Evolutionary conservation across 2,329 filamentous ascomycete genomes (phyloP).

Genomic region (Colletotrichum sp.): DNA sequence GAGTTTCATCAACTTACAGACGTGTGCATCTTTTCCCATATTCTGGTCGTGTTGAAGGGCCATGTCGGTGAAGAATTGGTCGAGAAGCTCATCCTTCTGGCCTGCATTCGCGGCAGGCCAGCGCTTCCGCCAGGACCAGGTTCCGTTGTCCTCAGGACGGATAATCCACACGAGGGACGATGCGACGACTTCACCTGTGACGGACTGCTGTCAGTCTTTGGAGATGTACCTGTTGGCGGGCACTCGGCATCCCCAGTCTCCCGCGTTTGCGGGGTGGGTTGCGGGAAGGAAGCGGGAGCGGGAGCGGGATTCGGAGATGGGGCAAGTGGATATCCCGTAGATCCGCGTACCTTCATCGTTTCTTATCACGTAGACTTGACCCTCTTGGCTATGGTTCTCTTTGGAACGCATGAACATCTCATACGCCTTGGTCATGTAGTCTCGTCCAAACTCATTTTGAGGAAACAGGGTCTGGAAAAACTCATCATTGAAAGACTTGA

Average conservation of each 20-base stretch:
- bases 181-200: not conserved
- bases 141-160: slow-evolving; percentile 5
- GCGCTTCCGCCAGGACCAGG: slow-evolving; percentile 15
- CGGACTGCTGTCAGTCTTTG: not conserved
- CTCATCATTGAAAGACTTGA: slow-evolving; percentile 16
- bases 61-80: slow-evolving; percentile 22
- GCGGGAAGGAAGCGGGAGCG: not conserved
- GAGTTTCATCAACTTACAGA: slow-evolving; percentile 18
- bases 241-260: not conserved
- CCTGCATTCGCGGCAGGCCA: slow-evolving; percentile 13
- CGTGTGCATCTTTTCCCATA: slow-evolving; percentile 18
- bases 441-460: slow-evolving; percentile 13
- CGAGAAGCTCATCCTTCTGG: slow-evolving; percentile 14
- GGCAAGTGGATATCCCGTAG: not conserved
- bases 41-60: slow-evolving; percentile 17
- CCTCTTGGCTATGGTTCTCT: not conserved
- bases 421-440: slow-evolving; percentile 1
- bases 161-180: slow-evolving; percentile 14
- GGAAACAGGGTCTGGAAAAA: slow-evolving; percentile 15
- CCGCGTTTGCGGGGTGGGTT: not conserved
- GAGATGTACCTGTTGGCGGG: not conserved
- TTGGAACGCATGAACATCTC: slow-evolving; percentile 9
- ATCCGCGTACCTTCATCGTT: not conserved
- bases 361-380: slow-evolving; percentile 6
- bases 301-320: not conserved